These are phyloP conservation scores for Penicillium verhagenii DNA, from an alignment of 495 filamentous ascomycete genomes.

Conservation along the genomic window DNA sequence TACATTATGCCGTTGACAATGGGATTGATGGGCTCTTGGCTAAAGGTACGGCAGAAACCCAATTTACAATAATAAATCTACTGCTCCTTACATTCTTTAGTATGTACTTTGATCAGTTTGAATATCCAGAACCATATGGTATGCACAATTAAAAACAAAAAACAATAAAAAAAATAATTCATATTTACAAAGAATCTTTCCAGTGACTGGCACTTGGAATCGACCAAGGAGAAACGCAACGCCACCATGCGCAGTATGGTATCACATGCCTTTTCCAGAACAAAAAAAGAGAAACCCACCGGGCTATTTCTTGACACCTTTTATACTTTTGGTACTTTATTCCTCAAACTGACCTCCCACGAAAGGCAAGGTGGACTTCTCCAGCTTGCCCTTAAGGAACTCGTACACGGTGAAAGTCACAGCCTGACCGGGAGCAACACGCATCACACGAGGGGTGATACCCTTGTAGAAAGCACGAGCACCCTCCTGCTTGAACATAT, in stretches of 20 bases:
- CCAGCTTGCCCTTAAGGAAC: constrained; percentile 79
- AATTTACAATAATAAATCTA: no score
- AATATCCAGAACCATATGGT: constrained; percentile 12
- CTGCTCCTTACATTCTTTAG: no score
- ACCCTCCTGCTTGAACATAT: constrained; percentile 98
- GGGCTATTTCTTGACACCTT: constrained; percentile 1
- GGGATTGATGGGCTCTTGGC: not conserved
- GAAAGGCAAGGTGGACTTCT: constrained; percentile 65
- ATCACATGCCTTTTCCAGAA: constrained; percentile 27
- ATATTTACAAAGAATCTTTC: constrained; percentile 24
- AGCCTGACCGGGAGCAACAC: constrained; percentile 95
- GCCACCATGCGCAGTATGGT: constrained; percentile 28
- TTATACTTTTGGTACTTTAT: constrained; percentile 41
- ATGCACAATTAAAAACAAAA: constrained; percentile 26
- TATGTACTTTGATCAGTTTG: not conserved
- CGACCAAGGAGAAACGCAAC: constrained; percentile 21
- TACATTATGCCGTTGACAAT: not conserved
- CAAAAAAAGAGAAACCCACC: constrained; percentile 1
- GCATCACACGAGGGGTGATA: constrained; percentile 96
- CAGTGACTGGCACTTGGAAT: constrained; percentile 6
- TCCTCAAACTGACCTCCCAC: constrained; percentile 72
- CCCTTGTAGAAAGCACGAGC: constrained; percentile 96
- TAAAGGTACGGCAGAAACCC: not conserved
- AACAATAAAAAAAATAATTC: constrained; percentile 17
- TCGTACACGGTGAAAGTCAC: constrained; percentile 99